phyloP scores from a whole-genome alignment of 495 filamentous ascomycete species.

The Penicillium tannophilum region DNA sequence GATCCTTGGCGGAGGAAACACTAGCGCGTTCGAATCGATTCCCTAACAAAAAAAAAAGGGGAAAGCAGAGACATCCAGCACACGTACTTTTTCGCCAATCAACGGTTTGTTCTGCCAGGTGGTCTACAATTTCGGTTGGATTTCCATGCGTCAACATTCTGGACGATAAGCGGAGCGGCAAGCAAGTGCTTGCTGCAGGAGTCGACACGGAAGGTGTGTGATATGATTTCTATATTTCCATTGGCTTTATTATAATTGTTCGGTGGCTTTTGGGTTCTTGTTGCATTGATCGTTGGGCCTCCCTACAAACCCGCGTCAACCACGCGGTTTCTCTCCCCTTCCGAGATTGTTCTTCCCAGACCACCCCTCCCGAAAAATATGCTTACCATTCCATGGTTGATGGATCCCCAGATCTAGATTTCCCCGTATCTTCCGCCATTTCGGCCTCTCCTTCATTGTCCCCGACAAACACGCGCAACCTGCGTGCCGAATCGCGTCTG shows the following conservation, averaged over 20 bases:
- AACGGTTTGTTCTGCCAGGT: constrained; percentile 33
- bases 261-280: background rate
- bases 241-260: constrained; percentile 5
- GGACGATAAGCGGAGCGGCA: constrained; percentile 55
- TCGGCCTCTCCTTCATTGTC: constrained; percentile 43
- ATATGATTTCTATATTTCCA: constrained; percentile 7
- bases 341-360: constrained; percentile 5
- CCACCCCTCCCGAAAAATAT: constrained; percentile 15
- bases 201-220: constrained; percentile 55
- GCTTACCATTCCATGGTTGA: constrained; percentile 20
- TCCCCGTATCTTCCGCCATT: constrained; percentile 43
- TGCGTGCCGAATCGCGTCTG: constrained; percentile 38
- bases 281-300: constrained; percentile 13
- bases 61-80: constrained; percentile 7
- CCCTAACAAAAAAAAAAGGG: background rate
- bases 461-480: constrained; percentile 30
- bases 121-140: constrained; percentile 32
- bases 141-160: constrained; percentile 57
- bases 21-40: constrained; percentile 2
- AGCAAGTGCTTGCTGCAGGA: constrained; percentile 58
- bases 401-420: constrained; percentile 42
- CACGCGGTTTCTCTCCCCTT: constrained; percentile 24
- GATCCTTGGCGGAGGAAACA: constrained; percentile 4
- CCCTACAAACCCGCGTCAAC: constrained; percentile 16
- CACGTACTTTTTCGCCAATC: constrained; percentile 24